These are phyloP conservation scores for Senna tora DNA, from an alignment of 306 rosid genomes.

Conservation along the genomic window DNA sequence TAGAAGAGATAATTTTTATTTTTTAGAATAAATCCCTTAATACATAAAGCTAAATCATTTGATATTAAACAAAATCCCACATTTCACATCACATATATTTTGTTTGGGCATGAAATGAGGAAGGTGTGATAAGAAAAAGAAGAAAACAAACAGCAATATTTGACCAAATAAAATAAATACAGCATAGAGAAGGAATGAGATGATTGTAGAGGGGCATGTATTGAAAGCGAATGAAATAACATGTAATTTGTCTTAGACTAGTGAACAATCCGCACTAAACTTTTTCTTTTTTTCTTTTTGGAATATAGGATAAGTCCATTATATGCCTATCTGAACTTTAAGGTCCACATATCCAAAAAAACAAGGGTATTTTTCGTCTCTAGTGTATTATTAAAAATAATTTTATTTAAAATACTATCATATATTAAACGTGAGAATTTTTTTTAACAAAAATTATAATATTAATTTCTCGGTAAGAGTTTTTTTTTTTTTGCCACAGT, in stretches of 20 bases:
- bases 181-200: not conserved
- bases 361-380: no score
- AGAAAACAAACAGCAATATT: not conserved
- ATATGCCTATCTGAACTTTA: not conserved
- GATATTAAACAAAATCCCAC: no score
- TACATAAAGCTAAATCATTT: no score
- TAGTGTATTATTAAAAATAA: no score
- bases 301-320: not conserved
- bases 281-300: not conserved
- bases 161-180: conserved; percentile 13
- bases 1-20: no score
- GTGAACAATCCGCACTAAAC: not conserved
- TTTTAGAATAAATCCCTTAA: no score
- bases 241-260: not conserved
- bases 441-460: no score
- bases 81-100: not conserved
- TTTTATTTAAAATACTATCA: no score
- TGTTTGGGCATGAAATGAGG: not conserved
- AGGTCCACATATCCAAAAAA: no score
- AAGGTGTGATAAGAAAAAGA: not conserved
- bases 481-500: no score
- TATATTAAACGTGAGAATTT: no score
- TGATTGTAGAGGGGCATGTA: not conserved
- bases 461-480: no score
- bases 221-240: conserved; percentile 16